Evolutionary conservation across 805 yeast species (phyloP), one percentile per base, ranked within the genome.

Genomic region (Ogataea henricii): DNA sequence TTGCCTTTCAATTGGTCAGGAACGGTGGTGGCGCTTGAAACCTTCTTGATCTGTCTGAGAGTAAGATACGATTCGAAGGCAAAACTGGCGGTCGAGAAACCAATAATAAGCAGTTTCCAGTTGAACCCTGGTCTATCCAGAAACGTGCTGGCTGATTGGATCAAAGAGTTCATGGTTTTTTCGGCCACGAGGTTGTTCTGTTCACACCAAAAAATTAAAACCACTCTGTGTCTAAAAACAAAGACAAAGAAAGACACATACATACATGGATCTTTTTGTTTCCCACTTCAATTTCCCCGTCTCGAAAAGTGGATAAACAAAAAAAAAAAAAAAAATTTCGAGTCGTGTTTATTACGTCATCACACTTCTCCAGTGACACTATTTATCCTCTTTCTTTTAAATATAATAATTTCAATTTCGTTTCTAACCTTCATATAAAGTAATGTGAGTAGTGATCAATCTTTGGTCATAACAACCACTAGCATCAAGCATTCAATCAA

Each of bases 31-130:
- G 49, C 74, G 69, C 43, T 76, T 68, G 55, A 87, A 74, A 7
- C 83, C 84, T 47, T 52, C 55, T 73, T 76, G 64, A 85, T 87
- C 66, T 94, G 98, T 59, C 97, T 84, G 55, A 75, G 78, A 40
- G 82, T 78, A 45, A 94, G 71, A 62, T 84, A 85, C 3, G 85
- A 75, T 57, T 89, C 94, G 64, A 90, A 90, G 3, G 76, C 67
- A 60, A 78, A 89, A 63, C 89, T 87, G 26, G 87, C 87, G 13
- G 85, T 72, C 3, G 95, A 77, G 60, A 89, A 82, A 1, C 90
- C 87, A 38, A 87, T 65, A 40, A 92, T 79, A 37, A 91, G 71
- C 10, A 75, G 59, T 62, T 89, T 89, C 97, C 97, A 94, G 52
- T 89, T 78, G 59, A 89, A 78, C 13, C 76, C 74, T 3, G 94